A percentile compares a stretch with the other conserved stretches of the same genome.
Evolutionary conservation across 148 eudicot genomes (phyloP).

Genomic region (Nepenthes mirabilis): DNA sequence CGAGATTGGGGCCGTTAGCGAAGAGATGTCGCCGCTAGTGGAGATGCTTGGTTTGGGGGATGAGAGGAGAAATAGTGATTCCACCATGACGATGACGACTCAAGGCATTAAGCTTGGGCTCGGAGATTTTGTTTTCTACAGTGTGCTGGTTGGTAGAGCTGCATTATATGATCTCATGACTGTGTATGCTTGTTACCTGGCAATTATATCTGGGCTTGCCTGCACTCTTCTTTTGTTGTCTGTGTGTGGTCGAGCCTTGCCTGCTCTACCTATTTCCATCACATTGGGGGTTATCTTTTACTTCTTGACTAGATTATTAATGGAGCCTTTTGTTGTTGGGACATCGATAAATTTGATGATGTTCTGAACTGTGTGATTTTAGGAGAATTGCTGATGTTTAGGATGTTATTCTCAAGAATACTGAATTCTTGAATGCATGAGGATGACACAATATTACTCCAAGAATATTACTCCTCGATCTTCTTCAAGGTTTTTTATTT

Average conservation of each 20-base stretch:
- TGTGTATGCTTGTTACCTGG: slow-evolving; percentile 90
- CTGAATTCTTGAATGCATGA: too few species aligned
- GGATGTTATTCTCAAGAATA: too few species aligned
- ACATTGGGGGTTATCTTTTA: slow-evolving; percentile 71
- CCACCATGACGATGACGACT: neutral
- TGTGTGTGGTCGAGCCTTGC: slow-evolving; percentile 72
- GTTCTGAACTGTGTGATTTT: slow-evolving; percentile 28
- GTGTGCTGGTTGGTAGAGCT: slow-evolving; percentile 90
- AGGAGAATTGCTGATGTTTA: too few species aligned
- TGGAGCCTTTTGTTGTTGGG: slow-evolving; percentile 95
- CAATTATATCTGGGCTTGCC: slow-evolving; percentile 19
- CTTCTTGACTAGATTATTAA: slow-evolving; percentile 79
- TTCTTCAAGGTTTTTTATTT: too few species aligned
- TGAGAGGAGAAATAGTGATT: slow-evolving; percentile 14
- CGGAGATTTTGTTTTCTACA: slow-evolving; percentile 50
- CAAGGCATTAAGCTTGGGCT: neutral
- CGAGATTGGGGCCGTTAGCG: slow-evolving; percentile 16
- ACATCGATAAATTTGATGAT: slow-evolving; percentile 70
- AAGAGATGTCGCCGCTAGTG: slow-evolving; percentile 30
- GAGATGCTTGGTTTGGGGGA: slow-evolving; percentile 18
- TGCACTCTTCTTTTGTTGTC: slow-evolving; percentile 40
- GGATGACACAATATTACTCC: too few species aligned
- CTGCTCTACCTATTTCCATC: slow-evolving; percentile 90
- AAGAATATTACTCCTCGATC: too few species aligned
- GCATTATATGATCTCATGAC: slow-evolving; percentile 96